Evolutionary conservation across 2,329 filamentous ascomycete species (phyloP), one percentile per base, ranked within the genome.

Genomic region (Thelonectria discophora): DNA sequence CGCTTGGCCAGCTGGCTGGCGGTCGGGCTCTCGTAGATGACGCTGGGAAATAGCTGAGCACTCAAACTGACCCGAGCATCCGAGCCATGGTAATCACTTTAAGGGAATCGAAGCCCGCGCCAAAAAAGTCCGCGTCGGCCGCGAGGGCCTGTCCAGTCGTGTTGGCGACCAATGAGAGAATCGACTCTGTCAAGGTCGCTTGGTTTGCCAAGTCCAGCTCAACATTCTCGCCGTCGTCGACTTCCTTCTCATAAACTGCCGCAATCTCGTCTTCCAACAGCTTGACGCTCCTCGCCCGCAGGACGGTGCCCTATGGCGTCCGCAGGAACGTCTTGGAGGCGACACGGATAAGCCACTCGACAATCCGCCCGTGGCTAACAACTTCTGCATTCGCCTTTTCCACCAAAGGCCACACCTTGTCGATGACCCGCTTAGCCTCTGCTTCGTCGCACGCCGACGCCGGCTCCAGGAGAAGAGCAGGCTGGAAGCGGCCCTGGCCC

Each of bases 381-480:
- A 79, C 79, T 37, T 75, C 72, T 39, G 76, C 72, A 66, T 84
- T 84, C 2, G 77, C 79, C 9, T 75, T 64, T 21, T 79, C 75
- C 2, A 84, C 74, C 3, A 72, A 39, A 0, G 80, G 77, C 82
- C 81, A 84, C 2, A 84, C 63, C 1, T 66, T 70, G 0, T 81
- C 79, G 15, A 84, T 68, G 1, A 84, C 65, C 1, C 67, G 52
- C n/a, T 66, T 46, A 9, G 24, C 34, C 7, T 34, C 40, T 6
- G 66, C 70, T 5, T 62, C 65, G 8, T 70, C 69, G 32, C 68
- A 52, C 0, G 78, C 78, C 2, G 11, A 21, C 1, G 70, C 34
- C 0, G 81, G 81, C 61, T 86, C 84, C 40, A 86, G 63, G 5
- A 85, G 72, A 3, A 86, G 65, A 0, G 77, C 79, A 0, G 83